Evolutionary conservation across 305 asterid genomes (phyloP).

Genomic region (Withania somnifera): DNA sequence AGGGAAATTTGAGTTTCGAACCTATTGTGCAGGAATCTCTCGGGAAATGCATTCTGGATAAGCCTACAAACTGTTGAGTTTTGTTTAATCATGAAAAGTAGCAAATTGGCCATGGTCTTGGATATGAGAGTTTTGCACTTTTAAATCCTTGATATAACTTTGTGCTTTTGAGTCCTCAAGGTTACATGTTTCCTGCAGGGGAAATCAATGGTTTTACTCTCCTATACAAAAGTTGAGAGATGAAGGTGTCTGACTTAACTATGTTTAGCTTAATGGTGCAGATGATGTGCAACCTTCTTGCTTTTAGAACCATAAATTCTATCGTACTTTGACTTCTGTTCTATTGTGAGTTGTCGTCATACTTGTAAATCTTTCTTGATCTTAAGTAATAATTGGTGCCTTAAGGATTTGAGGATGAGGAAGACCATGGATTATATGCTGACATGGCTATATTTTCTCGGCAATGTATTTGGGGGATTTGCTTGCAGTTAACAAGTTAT

Average conservation of each 20-base stretch:
- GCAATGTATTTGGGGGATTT: background rate
- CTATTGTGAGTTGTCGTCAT: background rate
- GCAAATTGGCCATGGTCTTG: background rate
- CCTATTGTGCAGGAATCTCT: background rate
- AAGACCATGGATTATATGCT: background rate
- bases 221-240: background rate
- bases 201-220: background rate
- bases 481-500: background rate
- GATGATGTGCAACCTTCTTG: background rate
- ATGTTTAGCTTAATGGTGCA: background rate
- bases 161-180: background rate
- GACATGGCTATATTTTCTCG: background rate
- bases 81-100: background rate
- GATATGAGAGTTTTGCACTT: background rate
- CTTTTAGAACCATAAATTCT: background rate
- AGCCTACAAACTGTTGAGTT: background rate
- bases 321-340: background rate
- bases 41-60: background rate
- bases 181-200: background rate
- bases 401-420: slow-evolving; percentile 2
- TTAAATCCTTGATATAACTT: background rate
- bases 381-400: background rate
- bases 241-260: background rate
- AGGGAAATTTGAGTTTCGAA: background rate
- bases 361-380: background rate